A percentile compares a stretch with the other conserved stretches of the same genome.
Conservation (phyloP, 345 rosid genomes). For the Hibiscus tridactylites region DNA sequence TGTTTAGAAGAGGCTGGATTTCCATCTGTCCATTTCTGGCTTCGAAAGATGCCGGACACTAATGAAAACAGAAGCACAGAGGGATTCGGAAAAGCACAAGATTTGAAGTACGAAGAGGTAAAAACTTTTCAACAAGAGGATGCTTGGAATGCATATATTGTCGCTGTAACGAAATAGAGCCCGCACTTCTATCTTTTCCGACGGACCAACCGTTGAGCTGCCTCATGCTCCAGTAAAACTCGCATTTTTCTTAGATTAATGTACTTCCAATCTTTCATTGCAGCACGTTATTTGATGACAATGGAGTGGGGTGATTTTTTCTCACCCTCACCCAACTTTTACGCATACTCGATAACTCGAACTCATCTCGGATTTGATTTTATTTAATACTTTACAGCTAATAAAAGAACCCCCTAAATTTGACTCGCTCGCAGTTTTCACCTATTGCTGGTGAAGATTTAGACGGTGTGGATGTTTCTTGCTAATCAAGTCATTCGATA, state of each 20-base stretch:
- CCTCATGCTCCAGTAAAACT: not conserved
- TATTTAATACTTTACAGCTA: no score
- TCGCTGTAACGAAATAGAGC: constrained; percentile 32
- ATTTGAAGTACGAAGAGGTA: constrained; percentile 67
- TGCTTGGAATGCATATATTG: constrained; percentile 89
- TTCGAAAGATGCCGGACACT: constrained; percentile 70
- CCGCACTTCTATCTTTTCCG: not conserved
- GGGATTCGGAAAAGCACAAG: constrained; percentile 65
- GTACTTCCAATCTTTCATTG: no score
- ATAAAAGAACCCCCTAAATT: no score
- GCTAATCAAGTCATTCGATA: no score
- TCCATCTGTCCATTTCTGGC: constrained; percentile 71
- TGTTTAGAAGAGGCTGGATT: constrained; percentile 91
- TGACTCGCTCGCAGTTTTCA: no score
- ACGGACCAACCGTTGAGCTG: not conserved
- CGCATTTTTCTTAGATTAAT: no score
- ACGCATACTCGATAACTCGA: no score
- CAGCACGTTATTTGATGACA: no score
- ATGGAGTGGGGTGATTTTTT: no score
- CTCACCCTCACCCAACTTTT: no score
- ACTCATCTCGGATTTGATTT: no score
- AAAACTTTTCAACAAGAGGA: constrained; percentile 60
- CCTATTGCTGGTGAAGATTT: not conserved
- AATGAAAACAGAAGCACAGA: constrained; percentile 43
- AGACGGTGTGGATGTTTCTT: not conserved